Base-by-base conservation (phyloP, 768 basidiomycete species). In the Lentinula detonsa region DNA sequence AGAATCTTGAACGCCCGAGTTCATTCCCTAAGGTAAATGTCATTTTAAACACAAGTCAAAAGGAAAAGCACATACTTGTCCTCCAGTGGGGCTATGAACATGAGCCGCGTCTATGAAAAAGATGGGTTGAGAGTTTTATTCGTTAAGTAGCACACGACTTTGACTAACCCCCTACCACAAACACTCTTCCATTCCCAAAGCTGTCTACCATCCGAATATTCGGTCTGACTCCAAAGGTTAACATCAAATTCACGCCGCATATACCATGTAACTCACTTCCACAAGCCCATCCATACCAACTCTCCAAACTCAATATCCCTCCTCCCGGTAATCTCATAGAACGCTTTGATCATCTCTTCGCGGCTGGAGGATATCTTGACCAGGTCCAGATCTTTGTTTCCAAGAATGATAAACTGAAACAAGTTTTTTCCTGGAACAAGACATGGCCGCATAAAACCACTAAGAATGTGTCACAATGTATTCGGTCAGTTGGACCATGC, bases 171-270 rank as follows among this genome's bases (percentile, higher is more conserved):
- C 82, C 83, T 28, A 69, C 76, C 10, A 83, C 52, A 61, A 82
- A 83, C 10, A 77, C 78, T n/a, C 79, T 71, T 1, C 80, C 80
- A 3, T 65, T 60, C 16, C 70, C 65, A 64, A 82, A 77, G 21
- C 66, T 73, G 46, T 81, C 65, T 0, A 75, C 76, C 78, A 82
- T 79, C 10, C 82, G 73, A 33, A 82, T 74, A 65, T 81, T 81
- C 1, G 80, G 75, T 31, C 81, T 78, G 55, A 49, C 16, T 59
- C 11, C 62, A 64, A 46, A 45, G 35, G 39, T 53, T 18, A n/a
- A n/a, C 8, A 35, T 1, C 58, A 16, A 33, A 35, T 35, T 54
- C 40, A 10, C 59, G 59, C 5, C 5, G 9, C 6, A 10, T 15
- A 8, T 10, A 39, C 37, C 9, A 39, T 11, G 13, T 37, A 9